These are phyloP conservation scores for Paecilomyces variotii DNA, from an alignment of 2,329 filamentous ascomycete genomes.

Conservation along the genomic window DNA sequence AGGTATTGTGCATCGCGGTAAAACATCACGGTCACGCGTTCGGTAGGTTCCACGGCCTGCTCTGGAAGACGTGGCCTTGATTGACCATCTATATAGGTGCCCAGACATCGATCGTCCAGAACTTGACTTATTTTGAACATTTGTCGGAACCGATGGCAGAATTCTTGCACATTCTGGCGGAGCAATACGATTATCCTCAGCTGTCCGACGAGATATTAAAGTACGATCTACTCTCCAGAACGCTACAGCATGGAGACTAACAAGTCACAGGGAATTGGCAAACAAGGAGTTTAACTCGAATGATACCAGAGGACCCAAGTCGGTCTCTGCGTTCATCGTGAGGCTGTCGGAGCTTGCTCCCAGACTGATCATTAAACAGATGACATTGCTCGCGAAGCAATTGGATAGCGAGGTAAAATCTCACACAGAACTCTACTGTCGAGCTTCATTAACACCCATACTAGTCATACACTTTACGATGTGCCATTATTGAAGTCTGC, in stretches of 20 bases:
- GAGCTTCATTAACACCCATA: not conserved
- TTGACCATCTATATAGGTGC: conserved; percentile 53
- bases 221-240: conserved; percentile 18
- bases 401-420: conserved; percentile 77
- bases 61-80: not conserved
- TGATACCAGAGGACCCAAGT: conserved; percentile 91
- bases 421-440: not conserved
- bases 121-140: conserved; percentile 96
- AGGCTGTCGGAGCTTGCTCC: conserved; percentile 90
- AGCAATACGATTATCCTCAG: conserved; percentile 97
- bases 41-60: conserved; percentile 45
- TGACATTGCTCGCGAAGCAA: conserved; percentile 89
- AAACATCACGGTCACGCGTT: conserved; percentile 98
- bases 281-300: conserved; percentile 98
- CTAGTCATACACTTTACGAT: conserved; percentile 84
- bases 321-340: conserved; percentile 85
- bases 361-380: conserved; percentile 90
- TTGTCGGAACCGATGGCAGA: conserved; percentile 99
- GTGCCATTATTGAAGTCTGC: conserved; percentile 91
- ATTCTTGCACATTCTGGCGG: conserved; percentile 87
- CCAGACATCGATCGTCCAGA: conserved; percentile 96
- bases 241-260: conserved; percentile 12
- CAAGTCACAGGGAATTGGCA: conserved; percentile 62
- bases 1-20: conserved; percentile 89
- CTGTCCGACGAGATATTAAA: conserved; percentile 84